Evolutionary conservation across 345 rosid genomes (phyloP), one percentile per base, ranked within the genome.

Genomic region (Arabidopsis suecica): DNA sequence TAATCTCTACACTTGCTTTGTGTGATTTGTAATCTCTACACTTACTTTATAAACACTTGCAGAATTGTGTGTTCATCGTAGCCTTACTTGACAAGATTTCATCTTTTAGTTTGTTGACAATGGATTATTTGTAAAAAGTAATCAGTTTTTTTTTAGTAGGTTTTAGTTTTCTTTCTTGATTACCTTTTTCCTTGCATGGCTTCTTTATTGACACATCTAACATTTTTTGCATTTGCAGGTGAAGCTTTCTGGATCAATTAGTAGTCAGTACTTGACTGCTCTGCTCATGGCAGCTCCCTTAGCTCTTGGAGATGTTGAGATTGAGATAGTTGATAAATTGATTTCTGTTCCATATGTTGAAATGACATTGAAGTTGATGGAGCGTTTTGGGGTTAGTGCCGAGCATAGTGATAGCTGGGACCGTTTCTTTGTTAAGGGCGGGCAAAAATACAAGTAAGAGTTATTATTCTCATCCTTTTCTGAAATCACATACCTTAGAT

Each of bases 211-310:
- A 68, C 23, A 25, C 67, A 13, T 61, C 30, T 48, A 45, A 33
- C 6, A 34, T 23, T 47, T 28, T 68, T 73, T 71, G 30, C 44
- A 36, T 67, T 86, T 84, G 64, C 89, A 95, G 99, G 97, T 90
- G 80, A 88, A 90, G 78, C 94, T 95, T 40, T 90, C 99, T 36
- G 99, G 99, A 61, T 88, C 91, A 22, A 89, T 92, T 57, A 95
- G 99, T 73, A 92, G 97, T 77, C 98, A 95, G 57, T 92, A 92
- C 86, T 86, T 95, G 88, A 95, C 99, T 65, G 97, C 99, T 72
- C 75, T 92, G 79, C 93, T 95, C 59, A 89, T 95, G 97, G 91
- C 97, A 65, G 97, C 98, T 82, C 99, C 99, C 20, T 83, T 95
- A 78, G 94, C 98, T 65, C 93, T 86, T 53, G 96, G 96, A 67